Percentiles rank a stretch among this genome's conserved stretches.
Conservation (phyloP, 371 early-diverging fungal species). For the Syncephalastrum monosporum region DNA sequence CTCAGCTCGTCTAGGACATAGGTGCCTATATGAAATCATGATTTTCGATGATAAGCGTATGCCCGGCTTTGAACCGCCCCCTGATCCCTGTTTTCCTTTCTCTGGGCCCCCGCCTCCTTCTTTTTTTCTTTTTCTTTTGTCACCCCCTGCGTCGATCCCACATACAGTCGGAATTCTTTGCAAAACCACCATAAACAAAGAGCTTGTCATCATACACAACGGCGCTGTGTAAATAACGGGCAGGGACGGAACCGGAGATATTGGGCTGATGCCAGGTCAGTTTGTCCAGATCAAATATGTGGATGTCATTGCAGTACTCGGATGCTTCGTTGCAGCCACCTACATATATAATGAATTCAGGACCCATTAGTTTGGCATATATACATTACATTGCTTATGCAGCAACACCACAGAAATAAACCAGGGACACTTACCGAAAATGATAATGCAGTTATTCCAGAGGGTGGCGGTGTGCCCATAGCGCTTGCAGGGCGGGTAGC, state of each 20-base stretch:
- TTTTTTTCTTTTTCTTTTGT: conserved; percentile 1
- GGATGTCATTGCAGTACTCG: conserved; percentile 65
- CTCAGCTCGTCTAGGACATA: conserved; percentile 61
- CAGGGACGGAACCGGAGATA: conserved; percentile 43
- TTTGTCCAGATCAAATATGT: conserved; percentile 58
- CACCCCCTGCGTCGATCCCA: not conserved
- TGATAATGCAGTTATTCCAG: conserved; percentile 55
- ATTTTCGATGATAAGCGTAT: not conserved
- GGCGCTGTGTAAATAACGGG: conserved; percentile 63
- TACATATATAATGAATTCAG: conserved; percentile 6
- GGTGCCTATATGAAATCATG: conserved; percentile 34
- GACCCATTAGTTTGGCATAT: not conserved
- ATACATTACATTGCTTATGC: not conserved
- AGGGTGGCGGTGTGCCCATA: conserved; percentile 63
- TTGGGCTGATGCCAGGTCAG: conserved; percentile 63
- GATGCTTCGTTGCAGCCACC: conserved; percentile 60
- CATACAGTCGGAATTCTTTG: conserved; percentile 61
- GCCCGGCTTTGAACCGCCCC: not conserved
- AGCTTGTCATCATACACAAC: conserved; percentile 61
- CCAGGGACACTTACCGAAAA: conserved; percentile 48
- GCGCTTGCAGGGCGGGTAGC: conserved; percentile 56
- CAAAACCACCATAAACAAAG: conserved; percentile 68
- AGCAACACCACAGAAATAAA: not conserved
- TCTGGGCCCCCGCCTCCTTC: not conserved
- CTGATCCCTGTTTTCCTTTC: conserved; percentile 1